These are phyloP conservation scores for Pythium myriotylum DNA, from an alignment of 352 stramenopile genomes.

Conservation along the genomic window DNA sequence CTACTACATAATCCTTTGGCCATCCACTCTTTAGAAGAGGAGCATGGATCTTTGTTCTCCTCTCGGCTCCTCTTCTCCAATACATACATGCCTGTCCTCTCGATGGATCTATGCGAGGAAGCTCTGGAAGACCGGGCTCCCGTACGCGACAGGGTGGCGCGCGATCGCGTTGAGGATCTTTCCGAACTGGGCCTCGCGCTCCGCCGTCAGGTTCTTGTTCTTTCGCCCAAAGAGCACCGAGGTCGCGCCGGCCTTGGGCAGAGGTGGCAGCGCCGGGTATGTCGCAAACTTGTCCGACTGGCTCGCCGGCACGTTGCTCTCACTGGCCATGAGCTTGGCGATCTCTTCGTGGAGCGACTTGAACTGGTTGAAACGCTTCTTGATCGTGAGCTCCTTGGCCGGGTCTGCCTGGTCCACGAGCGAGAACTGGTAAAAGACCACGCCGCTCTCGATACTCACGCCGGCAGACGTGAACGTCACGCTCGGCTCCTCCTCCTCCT, in stretches of 20 bases:
- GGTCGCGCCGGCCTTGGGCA: slow-evolving; percentile 46
- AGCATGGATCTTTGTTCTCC: slow-evolving; percentile 1
- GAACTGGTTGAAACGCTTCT: slow-evolving; percentile 81
- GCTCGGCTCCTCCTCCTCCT: slow-evolving; percentile 20
- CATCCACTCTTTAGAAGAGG: too few species aligned
- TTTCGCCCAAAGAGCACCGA: slow-evolving; percentile 48
- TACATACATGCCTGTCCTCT: slow-evolving; percentile 8
- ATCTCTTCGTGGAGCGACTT: slow-evolving; percentile 60
- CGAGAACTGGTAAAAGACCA: slow-evolving; percentile 70
- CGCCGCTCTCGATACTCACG: slow-evolving; percentile 50
- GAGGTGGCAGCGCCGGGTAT: slow-evolving; percentile 58
- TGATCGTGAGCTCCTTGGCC: slow-evolving; percentile 46
- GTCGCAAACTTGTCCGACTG: slow-evolving; percentile 59
- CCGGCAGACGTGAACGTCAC: slow-evolving; percentile 47
- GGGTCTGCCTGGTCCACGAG: slow-evolving; percentile 43
- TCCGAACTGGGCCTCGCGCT: slow-evolving; percentile 60
- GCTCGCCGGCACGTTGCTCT: slow-evolving; percentile 46
- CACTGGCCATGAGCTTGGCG: slow-evolving; percentile 56
- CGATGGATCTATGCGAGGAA: slow-evolving; percentile 40
- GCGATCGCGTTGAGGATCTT: slow-evolving; percentile 70
- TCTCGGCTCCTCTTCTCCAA: slow-evolving; percentile 10
- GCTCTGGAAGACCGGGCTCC: slow-evolving; percentile 46
- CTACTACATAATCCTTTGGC: too few species aligned
- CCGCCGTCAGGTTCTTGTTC: slow-evolving; percentile 55
- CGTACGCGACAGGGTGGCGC: slow-evolving; percentile 48